These are phyloP conservation scores for Allium fistulosum DNA, from an alignment of 106 monocot genomes.

Conservation along the genomic window DNA sequence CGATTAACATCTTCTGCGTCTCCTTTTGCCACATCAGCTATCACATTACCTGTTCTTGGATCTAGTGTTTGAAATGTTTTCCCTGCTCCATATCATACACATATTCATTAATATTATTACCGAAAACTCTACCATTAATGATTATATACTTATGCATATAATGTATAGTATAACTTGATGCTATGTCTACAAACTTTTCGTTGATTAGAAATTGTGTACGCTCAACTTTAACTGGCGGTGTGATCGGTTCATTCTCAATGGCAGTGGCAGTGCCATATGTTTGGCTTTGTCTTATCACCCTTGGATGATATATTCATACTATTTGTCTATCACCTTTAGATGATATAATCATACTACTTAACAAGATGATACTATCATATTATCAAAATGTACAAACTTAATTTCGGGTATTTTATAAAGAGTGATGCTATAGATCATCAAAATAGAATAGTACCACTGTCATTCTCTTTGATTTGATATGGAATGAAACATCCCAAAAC, in stretches of 20 bases:
- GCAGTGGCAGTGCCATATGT: conserved; percentile 50
- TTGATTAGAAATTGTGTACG: conserved; percentile 67
- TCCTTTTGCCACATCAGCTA: conserved; percentile 83
- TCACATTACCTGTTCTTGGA: conserved; percentile 81
- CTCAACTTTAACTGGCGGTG: conserved; percentile 57
- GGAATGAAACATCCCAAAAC: no score
- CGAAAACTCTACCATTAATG: not conserved
- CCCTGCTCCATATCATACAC: conserved; percentile 20
- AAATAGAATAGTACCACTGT: not conserved
- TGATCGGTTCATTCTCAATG: conserved; percentile 46
- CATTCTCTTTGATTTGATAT: not conserved
- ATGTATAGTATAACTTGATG: conserved; percentile 38
- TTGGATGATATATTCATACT: not conserved
- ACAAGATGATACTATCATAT: not conserved
- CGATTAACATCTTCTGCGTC: conserved; percentile 64
- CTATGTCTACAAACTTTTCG: conserved; percentile 70
- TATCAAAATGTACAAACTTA: not conserved
- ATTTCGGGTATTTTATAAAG: not conserved
- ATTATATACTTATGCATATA: not conserved
- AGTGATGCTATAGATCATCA: not conserved
- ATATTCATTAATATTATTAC: not conserved
- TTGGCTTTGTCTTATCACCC: not conserved
- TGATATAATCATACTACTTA: not conserved
- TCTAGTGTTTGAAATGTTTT: conserved; percentile 86
- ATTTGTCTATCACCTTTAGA: no score